Evolutionary conservation across 371 early-diverging fungal species (phyloP), one percentile per base, ranked within the genome.

Genomic region (Mycotypha africana): DNA sequence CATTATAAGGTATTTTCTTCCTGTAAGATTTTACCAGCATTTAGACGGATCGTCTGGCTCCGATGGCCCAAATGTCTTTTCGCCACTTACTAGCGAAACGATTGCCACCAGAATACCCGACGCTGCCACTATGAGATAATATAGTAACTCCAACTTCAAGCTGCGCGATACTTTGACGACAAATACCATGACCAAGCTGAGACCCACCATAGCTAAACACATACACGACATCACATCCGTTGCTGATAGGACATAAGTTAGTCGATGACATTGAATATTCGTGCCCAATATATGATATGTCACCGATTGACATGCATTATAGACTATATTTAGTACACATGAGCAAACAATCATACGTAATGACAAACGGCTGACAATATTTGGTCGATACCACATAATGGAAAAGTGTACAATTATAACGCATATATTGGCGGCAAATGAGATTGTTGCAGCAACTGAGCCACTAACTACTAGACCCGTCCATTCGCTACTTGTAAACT

Each of bases 141-240:
- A 70, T 2, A 58, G 36, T 3, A 65, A 43, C n/a, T 70, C 66
- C 11, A 56, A 28, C 17, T 55, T 55, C 15, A 45, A 14, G 1
- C 60, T 55, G n/a, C 47, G 43, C 1, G 50, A 31, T 2, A 60
- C 49, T 5, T 54, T 59, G 2, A 63, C 33, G 7, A 60, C 51
- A 38, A 70, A 60, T 0, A 70, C 58, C 42, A 62, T 36, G 11
- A 63, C 61, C 4, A 70, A 34, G 22, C 65, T 70, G 2, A 69
- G 26, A 1, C 70, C 63, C 0, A 70, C 49, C 58, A 70, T 60
- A 1, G 66, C 56, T 19, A 70, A 43, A 7, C 58, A 47, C 52
- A 55, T 51, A 31, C 58, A 58, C 1, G 53, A 26, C 58, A 65
- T 65, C 11, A 53, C 50, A 36, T 70, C 66, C 0, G 60, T 31